A percentile compares a stretch with the other conserved stretches of the same genome.
Conservation (phyloP, 768 basidiomycete genomes). For the Pulveroboletus sp. region DNA sequence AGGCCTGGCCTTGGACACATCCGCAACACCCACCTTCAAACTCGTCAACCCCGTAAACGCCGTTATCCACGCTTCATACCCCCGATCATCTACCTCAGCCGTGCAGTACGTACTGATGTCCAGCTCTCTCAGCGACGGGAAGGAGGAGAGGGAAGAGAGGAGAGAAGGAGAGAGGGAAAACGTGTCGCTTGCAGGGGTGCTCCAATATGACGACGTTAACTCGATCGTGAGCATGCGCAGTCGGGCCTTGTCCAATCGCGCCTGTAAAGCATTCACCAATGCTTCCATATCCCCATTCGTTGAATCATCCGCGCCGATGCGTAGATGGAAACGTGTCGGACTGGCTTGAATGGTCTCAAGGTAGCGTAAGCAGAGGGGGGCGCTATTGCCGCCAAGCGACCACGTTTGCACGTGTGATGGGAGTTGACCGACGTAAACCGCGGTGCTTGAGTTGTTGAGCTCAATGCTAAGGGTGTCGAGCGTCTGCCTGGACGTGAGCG, state of each 20-base stretch:
- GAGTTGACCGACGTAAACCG: constrained; percentile 16
- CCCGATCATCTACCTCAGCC: constrained; percentile 18
- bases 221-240: constrained; percentile 16
- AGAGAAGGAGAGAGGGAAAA: constrained; percentile 17
- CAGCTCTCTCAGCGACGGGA: constrained; percentile 14
- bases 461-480: constrained; percentile 24
- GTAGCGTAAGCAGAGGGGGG: constrained; percentile 19
- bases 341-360: constrained; percentile 16
- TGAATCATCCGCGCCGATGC: constrained; percentile 26
- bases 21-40: constrained; percentile 19
- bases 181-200: constrained; percentile 18
- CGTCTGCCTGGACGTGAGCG: constrained; percentile 1
- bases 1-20: constrained; percentile 15
- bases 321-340: constrained; percentile 16
- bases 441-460: constrained; percentile 23
- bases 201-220: constrained; percentile 28
- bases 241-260: constrained; percentile 8
- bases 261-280: constrained; percentile 8
- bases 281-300: constrained; percentile 13
- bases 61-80: constrained; percentile 13
- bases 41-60: constrained; percentile 9
- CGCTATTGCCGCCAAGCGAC: constrained; percentile 24
- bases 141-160: constrained; percentile 12
- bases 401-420: constrained; percentile 16
- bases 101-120: constrained; percentile 20